phyloP scores from a whole-genome alignment of 2,329 filamentous ascomycete species.

The Sordariomycetes sp. region DNA sequence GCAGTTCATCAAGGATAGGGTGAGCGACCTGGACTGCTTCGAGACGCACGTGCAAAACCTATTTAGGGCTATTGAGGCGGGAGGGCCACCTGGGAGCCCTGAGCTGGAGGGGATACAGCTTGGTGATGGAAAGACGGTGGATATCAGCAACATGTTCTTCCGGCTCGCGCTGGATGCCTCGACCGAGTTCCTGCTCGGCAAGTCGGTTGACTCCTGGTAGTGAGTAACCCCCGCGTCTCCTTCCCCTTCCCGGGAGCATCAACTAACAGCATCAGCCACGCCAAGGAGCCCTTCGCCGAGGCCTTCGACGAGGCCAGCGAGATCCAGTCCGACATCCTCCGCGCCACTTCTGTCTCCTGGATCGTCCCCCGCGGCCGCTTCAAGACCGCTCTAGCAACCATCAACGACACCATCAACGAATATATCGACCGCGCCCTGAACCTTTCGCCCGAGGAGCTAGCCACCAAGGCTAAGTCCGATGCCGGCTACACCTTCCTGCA shows the following conservation, averaged over 20 bases:
- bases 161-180: constrained; percentile 74
- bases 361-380: constrained; percentile 54
- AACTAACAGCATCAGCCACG: constrained; percentile 22
- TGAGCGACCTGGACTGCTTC: constrained; percentile 70
- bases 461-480: constrained; percentile 56
- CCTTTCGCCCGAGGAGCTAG: constrained; percentile 58
- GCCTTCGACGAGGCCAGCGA: constrained; percentile 71
- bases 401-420: constrained; percentile 64
- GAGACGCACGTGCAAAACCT: constrained; percentile 66
- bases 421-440: constrained; percentile 65
- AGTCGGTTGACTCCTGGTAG: constrained; percentile 4
- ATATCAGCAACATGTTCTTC: constrained; percentile 70
- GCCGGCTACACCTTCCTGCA: constrained; percentile 74
- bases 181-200: constrained; percentile 57
- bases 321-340: constrained; percentile 54
- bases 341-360: constrained; percentile 47
- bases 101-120: constrained; percentile 42
- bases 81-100: constrained; percentile 42
- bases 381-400: constrained; percentile 46
- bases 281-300: constrained; percentile 57
- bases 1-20: constrained; percentile 74
- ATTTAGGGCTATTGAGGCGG: constrained; percentile 52
- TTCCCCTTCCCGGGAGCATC: not conserved
- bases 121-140: constrained; percentile 44
- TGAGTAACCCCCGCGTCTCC: constrained; percentile 1